These are phyloP conservation scores for Diaporthe batatas DNA, from an alignment of 2,329 filamentous ascomycete species.

Conservation along the genomic window DNA sequence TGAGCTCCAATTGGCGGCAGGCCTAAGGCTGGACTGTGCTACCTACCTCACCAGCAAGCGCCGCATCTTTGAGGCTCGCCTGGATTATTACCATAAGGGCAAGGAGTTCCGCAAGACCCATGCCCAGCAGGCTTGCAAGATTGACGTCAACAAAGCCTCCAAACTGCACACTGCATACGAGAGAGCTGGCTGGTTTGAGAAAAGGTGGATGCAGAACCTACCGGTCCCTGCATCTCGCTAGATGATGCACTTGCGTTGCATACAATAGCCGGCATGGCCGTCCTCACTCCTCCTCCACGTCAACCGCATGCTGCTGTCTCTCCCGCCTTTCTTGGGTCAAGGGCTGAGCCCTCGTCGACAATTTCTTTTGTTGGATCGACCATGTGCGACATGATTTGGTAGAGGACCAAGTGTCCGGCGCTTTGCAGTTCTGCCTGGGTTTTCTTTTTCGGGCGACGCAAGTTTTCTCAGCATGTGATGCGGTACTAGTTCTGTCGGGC, in stretches of 20 bases:
- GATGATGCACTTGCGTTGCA: too few relatives aligned
- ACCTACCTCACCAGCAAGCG: constrained; percentile 95
- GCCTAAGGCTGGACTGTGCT: constrained; percentile 84
- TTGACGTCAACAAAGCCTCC: constrained; percentile 97
- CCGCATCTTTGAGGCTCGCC: constrained; percentile 84
- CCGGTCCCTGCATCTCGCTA: constrained; percentile 25
- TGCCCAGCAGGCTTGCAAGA: constrained; percentile 96
- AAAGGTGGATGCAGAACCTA: constrained; percentile 55
- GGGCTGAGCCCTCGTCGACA: constrained; percentile 1
- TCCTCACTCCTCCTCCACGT: not conserved
- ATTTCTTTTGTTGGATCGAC: constrained; percentile 10
- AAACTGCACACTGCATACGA: constrained; percentile 93
- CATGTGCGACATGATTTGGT: not conserved
- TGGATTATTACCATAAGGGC: constrained; percentile 74
- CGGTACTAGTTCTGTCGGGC: not conserved
- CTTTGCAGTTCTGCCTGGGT: not conserved
- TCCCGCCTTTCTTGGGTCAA: not conserved
- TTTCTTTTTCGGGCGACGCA: not conserved
- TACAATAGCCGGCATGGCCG: too few relatives aligned
- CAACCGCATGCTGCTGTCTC: not conserved
- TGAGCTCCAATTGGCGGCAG: constrained; percentile 82
- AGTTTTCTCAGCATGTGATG: constrained; percentile 1
- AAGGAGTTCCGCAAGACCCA: constrained; percentile 97
- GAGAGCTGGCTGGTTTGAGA: constrained; percentile 84
- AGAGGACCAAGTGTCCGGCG: constrained; percentile 16